Evolutionary conservation across 768 basidiomycete genomes (phyloP).

Genomic region (Boletus vermiculosoides): DNA sequence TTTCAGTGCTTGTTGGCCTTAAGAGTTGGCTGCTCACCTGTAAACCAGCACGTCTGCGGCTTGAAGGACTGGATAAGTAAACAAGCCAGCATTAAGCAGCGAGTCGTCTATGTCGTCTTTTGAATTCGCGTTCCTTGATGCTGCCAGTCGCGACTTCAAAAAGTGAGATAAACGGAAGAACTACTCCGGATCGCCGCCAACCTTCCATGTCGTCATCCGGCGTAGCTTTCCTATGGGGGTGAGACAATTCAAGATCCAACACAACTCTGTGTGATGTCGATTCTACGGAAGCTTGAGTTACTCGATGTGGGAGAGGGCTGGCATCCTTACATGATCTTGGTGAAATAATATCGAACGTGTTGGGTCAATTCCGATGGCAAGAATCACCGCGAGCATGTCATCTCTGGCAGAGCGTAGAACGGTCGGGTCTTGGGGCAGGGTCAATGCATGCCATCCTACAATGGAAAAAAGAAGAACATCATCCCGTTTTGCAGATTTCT

Average conservation of each 20-base stretch:
- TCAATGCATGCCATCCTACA: conserved; percentile 94
- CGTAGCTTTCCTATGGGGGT: conserved; percentile 79
- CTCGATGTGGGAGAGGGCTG: neutral
- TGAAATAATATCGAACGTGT: conserved; percentile 73
- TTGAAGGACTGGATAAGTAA: conserved; percentile 92
- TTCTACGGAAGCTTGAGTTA: conserved; percentile 48
- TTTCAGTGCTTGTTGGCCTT: neutral
- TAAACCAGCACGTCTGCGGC: conserved; percentile 91
- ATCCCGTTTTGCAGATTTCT: conserved; percentile 53
- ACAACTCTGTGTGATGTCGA: conserved; percentile 77
- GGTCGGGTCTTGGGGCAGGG: conserved; percentile 81
- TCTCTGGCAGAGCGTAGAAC: conserved; percentile 58
- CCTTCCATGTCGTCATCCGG: conserved; percentile 98
- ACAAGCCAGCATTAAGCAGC: conserved; percentile 76
- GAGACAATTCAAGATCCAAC: conserved; percentile 87
- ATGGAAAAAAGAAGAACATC: conserved; percentile 80
- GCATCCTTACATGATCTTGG: conserved; percentile 74
- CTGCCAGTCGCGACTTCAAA: conserved; percentile 68
- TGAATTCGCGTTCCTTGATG: conserved; percentile 67
- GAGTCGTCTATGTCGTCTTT: conserved; percentile 82
- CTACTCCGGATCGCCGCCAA: conserved; percentile 26
- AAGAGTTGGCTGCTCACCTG: conserved; percentile 45
- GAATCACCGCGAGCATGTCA: conserved; percentile 77
- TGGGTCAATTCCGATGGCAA: conserved; percentile 86
- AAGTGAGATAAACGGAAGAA: neutral